Base-by-base conservation (phyloP, 2,329 filamentous ascomycete genomes). In the Magnaporthales sp. region DNA sequence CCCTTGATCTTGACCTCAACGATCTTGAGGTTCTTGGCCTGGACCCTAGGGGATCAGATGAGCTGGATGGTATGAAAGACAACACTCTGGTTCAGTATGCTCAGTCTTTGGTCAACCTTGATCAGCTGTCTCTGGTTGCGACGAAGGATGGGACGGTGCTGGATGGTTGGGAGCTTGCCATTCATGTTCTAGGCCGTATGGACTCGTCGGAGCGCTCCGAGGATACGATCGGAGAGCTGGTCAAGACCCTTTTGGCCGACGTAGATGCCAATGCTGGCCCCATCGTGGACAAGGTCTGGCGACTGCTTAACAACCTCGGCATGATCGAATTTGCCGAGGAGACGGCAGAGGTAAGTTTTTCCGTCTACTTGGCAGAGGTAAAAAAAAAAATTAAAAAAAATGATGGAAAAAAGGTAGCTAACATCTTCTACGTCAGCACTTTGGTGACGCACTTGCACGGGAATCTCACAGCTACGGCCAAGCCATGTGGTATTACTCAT, bases 101-200 rank as follows among this genome's bases (percentile, higher is more conserved):
- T 0, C 83, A 88, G 64, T 83, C 85, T 27, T 75, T 94, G 24
- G 82, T 89, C 32, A 83, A 82, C 68, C 82, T 83, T 68, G 81
- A 84, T 66, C 79, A 82, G 26, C 74, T 87, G 62, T 78, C 78
- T 0, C 72, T 78, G 3, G 68, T 70, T 10, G 72, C 70, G 62
- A 71, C 74, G 65, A 71, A 73, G 51, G 72, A 70, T 29, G 76
- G 72, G 26, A 75, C 76, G 13, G 73, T 77, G 15, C 81, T 84
- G 51, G 89, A 93, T 71, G 93, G 94, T 9, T 98, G 94, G 94
- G 92, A 97, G 78, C 79, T 97, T 73, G 91, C 93, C 0, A 88
- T 97, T 60, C 87, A 92, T 68, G 85, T 97, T 11, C 82, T 97
- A 62, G 91, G 91, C 10, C 87, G 94, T 66, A 84, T 98, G 74